Base-by-base conservation (phyloP, 2,329 filamentous ascomycete genomes). In the Fusarium pilosicola region DNA sequence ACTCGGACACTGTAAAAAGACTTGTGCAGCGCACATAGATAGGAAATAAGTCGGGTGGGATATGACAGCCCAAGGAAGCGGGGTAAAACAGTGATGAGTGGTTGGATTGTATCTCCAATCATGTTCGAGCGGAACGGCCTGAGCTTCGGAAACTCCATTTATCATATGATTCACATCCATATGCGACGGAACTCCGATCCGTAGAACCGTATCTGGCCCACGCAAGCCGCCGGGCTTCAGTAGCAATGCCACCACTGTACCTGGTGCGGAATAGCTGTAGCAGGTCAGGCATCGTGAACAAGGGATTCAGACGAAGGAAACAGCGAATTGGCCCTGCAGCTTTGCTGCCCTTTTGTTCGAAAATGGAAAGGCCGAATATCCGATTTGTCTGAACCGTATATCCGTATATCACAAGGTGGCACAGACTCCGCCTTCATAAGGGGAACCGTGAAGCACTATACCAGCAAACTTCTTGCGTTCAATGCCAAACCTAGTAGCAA, bases 1-100 rank as follows among this genome's bases (percentile, higher is more conserved):
- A 15, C 2, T 17, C 1, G 5, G 6, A 12, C 7, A 12, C 26
- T 20, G 6, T 6, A 17, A 36, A 6, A 32, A 12, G 18, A 15
- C 20, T 45, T 7, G 2, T 12, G 10, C 6, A 17, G 28, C 6
- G 6, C 28, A 20, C 6, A 10, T 10, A 34, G 54, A 34, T 24
- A 57, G 28, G 7, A 20, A 14, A 32, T 26, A 7, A 11, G 12
- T 5, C 9, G n/a, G 26, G 36, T 32, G 36, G 18, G 2, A 54
- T 18, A n/a, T 15, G 20, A 42, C 11, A 24, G 14, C 11, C 22
- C 15, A 56, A 24, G 11, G 24, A 32, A 30, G 38, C 52, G 34
- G 38, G 52, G 52, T n/a, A 26, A 10, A 30, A 26, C 18, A 39
- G 14, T 26, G 4, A 15, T 38, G 20, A 48, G 1, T 48, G 34